These are phyloP conservation scores for Chlorella sp. DNA, from an alignment of 139 green algal genomes.

Conservation along the genomic window DNA sequence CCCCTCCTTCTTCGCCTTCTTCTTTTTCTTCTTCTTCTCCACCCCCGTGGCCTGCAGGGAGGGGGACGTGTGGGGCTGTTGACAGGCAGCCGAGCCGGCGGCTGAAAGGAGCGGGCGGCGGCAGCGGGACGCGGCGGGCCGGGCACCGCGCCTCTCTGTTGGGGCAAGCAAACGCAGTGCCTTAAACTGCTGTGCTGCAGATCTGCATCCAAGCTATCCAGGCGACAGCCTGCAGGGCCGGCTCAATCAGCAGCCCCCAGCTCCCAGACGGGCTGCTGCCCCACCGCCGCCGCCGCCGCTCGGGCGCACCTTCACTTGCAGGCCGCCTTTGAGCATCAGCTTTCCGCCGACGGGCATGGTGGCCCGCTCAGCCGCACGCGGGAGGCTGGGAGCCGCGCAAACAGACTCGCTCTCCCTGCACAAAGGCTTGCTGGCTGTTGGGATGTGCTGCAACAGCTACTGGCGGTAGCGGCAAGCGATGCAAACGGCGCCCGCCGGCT, in stretches of 20 bases:
- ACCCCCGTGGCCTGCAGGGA: slow-evolving; percentile 31
- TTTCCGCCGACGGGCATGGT: slow-evolving; percentile 50
- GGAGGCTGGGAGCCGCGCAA: no score
- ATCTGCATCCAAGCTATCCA: background rate
- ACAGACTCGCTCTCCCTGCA: no score
- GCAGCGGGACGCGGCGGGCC: background rate
- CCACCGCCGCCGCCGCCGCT: background rate
- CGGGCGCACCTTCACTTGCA: slow-evolving; percentile 4
- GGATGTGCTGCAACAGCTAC: no score
- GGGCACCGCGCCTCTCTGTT: background rate
- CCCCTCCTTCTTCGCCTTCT: slow-evolving; percentile 38
- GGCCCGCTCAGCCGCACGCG: no score
- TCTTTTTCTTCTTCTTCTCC: slow-evolving; percentile 51
- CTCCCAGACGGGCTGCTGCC: background rate
- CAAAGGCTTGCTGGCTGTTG: no score
- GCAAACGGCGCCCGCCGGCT: no score
- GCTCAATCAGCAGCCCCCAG: background rate
- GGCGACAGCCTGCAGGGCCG: background rate
- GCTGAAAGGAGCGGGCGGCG: background rate
- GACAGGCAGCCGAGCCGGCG: background rate
- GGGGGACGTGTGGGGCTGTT: no score
- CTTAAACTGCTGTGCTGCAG: no score
- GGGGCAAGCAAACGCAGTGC: background rate
- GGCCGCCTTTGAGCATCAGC: slow-evolving; percentile 48
- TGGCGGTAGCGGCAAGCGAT: no score